Percentiles rank a stretch among this genome's conserved stretches.
These are phyloP conservation scores for Mycena vulgaris DNA, from an alignment of 768 basidiomycete genomes.

Conservation along the genomic window DNA sequence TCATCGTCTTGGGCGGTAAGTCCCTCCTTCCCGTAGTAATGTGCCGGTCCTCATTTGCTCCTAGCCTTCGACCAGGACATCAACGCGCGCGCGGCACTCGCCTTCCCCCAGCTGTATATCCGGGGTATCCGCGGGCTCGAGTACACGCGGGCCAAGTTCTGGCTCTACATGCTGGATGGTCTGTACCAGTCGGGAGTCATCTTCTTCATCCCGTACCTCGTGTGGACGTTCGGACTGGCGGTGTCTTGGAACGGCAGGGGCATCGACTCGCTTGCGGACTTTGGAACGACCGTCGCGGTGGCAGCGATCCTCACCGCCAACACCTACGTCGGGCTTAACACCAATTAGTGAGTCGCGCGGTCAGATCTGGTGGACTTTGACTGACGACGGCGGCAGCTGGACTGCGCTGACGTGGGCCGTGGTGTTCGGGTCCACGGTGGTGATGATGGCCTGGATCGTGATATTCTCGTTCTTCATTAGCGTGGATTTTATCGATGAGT, in stretches of 20 bases:
- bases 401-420: slow-evolving; percentile 89
- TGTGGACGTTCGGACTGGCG: slow-evolving; percentile 76
- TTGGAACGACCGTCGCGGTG: slow-evolving; percentile 93
- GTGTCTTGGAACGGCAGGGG: slow-evolving; percentile 85
- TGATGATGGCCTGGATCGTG: slow-evolving; percentile 90
- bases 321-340: slow-evolving; percentile 91
- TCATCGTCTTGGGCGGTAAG: slow-evolving; percentile 90
- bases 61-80: slow-evolving; percentile 96
- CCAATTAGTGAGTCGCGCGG: slow-evolving; percentile 80
- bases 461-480: slow-evolving; percentile 88
- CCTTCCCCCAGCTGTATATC: slow-evolving; percentile 96
- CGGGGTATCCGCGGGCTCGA: slow-evolving; percentile 95
- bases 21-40: slow-evolving; percentile 10
- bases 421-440: slow-evolving; percentile 83
- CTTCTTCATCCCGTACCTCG: slow-evolving; percentile 88
- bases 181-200: slow-evolving; percentile 92
- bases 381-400: slow-evolving; percentile 68
- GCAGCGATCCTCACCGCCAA: slow-evolving; percentile 93
- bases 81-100: slow-evolving; percentile 89
- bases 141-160: slow-evolving; percentile 93
- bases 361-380: slow-evolving; percentile 23
- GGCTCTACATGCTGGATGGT: slow-evolving; percentile 95
- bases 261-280: slow-evolving; percentile 86
- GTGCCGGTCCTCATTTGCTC: slow-evolving; percentile 26
- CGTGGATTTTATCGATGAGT: slow-evolving; percentile 81